Conservation (phyloP, 2,329 filamentous ascomycete genomes). For the Teratosphaeria nubilosa region DNA sequence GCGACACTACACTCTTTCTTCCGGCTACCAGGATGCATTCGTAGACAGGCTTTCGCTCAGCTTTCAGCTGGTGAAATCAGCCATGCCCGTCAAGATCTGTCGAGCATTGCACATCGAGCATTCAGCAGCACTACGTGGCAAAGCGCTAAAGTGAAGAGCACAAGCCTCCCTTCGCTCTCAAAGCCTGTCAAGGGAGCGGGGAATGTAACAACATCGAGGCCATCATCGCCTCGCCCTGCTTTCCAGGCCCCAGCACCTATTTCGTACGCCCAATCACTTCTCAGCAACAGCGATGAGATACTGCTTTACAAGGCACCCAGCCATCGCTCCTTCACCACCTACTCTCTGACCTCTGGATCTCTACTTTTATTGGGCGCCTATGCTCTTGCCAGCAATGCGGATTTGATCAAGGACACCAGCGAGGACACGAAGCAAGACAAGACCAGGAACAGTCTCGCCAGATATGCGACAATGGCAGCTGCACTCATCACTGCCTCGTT, state of each 20-base stretch:
- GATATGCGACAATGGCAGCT: neutral
- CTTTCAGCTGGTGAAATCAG: neutral
- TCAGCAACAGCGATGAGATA: conserved; percentile 6
- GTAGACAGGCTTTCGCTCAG: conserved; percentile 9
- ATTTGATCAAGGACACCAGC: neutral
- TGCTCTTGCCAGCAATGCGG: conserved; percentile 3
- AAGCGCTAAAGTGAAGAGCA: neutral
- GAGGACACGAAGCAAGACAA: neutral
- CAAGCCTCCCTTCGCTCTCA: neutral
- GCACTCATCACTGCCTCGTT: neutral
- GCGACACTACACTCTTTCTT: conserved; percentile 7
- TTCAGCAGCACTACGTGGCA: neutral
- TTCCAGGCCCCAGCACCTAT: neutral
- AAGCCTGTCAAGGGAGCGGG: neutral
- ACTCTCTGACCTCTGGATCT: conserved; percentile 11
- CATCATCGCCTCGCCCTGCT: neutral
- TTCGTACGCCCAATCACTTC: conserved; percentile 3
- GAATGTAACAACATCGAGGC: neutral
- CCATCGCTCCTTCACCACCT: conserved; percentile 14
- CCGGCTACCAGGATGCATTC: conserved; percentile 12
- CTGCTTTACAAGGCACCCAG: conserved; percentile 16
- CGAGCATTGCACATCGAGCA: neutral
- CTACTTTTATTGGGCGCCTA: conserved; percentile 10
- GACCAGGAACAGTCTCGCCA: neutral
- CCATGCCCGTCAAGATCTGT: neutral